Evolutionary conservation across 2,329 filamentous ascomycete species (phyloP), one percentile per base, ranked within the genome.

Genomic region (Trichophyton simii): DNA sequence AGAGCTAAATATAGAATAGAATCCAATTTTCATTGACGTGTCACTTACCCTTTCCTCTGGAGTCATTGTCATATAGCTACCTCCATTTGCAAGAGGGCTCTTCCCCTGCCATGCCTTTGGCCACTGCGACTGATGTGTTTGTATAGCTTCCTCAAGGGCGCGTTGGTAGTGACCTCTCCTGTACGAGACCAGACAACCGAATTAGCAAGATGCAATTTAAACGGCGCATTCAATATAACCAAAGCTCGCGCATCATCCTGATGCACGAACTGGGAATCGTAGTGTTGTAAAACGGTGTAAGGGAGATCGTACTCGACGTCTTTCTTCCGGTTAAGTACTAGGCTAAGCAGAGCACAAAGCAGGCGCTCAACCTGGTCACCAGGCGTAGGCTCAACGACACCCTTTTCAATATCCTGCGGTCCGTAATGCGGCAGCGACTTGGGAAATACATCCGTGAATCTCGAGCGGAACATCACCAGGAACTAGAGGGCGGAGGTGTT

Each of bases 281-380:
- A 2, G n/a, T 11, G 22, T 20, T 11, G 20, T 11, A 13, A 38
- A 28, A 61, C 69, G 71, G 71, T 65, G 4, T 44, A 44, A 44
- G 65, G 42, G 44, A 20, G 64, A 66, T 78, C 90, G 76, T 83
- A 97, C 94, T 99, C 96, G 72, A 97, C 89, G 77, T 96, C 91
- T 73, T 99, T 96, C 80, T 99, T 97, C 74, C 94, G 87, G 75
- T 99, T 99, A 70, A 99, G 80, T 61, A 96, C 83, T 68, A 99
- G 80, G 36, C 88, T 87, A 52, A 99, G 79, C 66, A 99, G 77
- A 65, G 91, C 91, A 79, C 95, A 99, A 28, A 99, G 80, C 62
- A 99, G 84, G 67, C 86, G 83, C 78, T 97, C 92, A 55, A 89
- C 86, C 70, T 91, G 87, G 69, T 95, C 87, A 68, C 91, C 89